Conservation (phyloP, 2,329 filamentous ascomycete genomes). For the Proliferodiscus dingleyae region DNA sequence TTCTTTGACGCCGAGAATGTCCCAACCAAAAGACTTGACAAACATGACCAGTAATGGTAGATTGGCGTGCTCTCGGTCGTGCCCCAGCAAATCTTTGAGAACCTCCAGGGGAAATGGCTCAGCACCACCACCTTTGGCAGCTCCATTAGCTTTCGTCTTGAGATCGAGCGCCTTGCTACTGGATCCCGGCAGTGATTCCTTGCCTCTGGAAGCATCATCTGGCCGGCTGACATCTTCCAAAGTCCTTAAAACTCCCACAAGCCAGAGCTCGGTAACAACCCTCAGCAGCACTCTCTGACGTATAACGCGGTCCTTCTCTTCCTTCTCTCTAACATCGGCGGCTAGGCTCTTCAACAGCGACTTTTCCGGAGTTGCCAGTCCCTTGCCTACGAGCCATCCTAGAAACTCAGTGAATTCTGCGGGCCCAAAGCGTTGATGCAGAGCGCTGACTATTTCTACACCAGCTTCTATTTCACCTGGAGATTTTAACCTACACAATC, state of each 20-base stretch:
- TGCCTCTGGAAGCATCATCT: slow-evolving; percentile 52
- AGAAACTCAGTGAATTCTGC: slow-evolving; percentile 86
- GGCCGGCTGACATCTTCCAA: slow-evolving; percentile 62
- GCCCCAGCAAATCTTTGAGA: slow-evolving; percentile 90
- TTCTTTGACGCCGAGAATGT: slow-evolving; percentile 77
- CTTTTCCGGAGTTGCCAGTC: slow-evolving; percentile 87
- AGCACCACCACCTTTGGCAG: slow-evolving; percentile 60
- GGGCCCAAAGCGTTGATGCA: slow-evolving; percentile 91
- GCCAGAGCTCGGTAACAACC: slow-evolving; percentile 93
- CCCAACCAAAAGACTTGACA: slow-evolving; percentile 94
- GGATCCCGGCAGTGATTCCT: slow-evolving; percentile 39
- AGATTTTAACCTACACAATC: slow-evolving; percentile 84
- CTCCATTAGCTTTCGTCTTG: slow-evolving; percentile 49
- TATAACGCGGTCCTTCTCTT: slow-evolving; percentile 88
- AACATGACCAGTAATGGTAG: slow-evolving; percentile 89
- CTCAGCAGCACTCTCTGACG: slow-evolving; percentile 82
- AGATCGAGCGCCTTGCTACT: slow-evolving; percentile 58
- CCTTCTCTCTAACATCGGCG: slow-evolving; percentile 81
- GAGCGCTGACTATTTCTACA: slow-evolving; percentile 88
- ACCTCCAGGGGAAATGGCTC: slow-evolving; percentile 97
- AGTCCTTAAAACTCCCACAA: slow-evolving; percentile 81
- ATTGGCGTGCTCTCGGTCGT: slow-evolving; percentile 90
- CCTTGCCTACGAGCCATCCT: slow-evolving; percentile 87
- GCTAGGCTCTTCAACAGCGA: slow-evolving; percentile 71
- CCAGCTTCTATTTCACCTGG: slow-evolving; percentile 88